These are phyloP conservation scores for Nicotiana obtusifolia DNA, from an alignment of 257 asterid genomes.

Conservation along the genomic window DNA sequence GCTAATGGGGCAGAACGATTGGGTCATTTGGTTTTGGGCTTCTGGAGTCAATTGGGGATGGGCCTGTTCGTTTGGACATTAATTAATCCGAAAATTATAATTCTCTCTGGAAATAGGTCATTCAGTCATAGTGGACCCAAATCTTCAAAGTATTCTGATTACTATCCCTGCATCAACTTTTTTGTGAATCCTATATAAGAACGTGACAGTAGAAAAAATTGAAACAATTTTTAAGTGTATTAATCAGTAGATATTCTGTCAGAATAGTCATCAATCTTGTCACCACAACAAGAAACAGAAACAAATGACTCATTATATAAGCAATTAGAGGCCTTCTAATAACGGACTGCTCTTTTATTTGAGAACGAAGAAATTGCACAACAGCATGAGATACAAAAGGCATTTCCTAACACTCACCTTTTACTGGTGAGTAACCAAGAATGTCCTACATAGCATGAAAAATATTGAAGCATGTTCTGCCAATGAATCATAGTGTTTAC, in stretches of 20 bases:
- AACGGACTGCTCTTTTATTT: neutral
- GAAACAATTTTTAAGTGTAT: neutral
- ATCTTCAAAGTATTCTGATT: neutral
- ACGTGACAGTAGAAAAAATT: neutral
- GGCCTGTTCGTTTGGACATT: too few relatives aligned
- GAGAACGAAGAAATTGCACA: neutral
- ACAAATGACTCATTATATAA: neutral
- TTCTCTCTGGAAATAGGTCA: neutral
- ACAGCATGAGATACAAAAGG: neutral
- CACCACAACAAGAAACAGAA: neutral
- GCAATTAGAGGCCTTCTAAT: neutral
- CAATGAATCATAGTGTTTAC: neutral
- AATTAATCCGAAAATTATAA: neutral
- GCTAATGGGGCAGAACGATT: too few relatives aligned
- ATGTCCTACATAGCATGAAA: neutral
- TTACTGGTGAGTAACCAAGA: neutral
- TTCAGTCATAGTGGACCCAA: neutral
- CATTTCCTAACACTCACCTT: slow-evolving; percentile 1
- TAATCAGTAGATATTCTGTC: neutral
- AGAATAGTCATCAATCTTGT: neutral
- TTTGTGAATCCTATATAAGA: neutral
- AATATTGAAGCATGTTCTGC: neutral
- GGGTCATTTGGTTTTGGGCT: too few relatives aligned
- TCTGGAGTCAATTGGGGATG: too few relatives aligned
- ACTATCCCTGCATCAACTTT: neutral